Percentiles rank a stretch among this genome's conserved stretches.
These are phyloP conservation scores for Salix purpurea DNA, from an alignment of 345 rosid genomes.

Conservation along the genomic window DNA sequence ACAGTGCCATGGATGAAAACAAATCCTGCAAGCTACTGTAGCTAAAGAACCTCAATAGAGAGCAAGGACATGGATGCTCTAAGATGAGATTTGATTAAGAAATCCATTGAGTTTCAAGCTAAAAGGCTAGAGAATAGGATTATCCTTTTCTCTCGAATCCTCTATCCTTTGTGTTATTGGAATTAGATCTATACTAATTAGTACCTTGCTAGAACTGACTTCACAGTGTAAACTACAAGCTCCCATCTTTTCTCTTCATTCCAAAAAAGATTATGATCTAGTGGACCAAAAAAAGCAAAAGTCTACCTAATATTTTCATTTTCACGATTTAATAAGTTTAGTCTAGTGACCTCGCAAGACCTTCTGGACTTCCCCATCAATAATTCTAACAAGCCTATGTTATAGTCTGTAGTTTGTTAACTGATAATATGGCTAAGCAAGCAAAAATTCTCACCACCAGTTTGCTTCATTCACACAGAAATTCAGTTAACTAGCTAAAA, in stretches of 20 bases:
- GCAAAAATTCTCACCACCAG: background rate
- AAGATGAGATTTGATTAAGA: too few species aligned
- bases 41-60: too few species aligned
- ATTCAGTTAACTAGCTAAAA: background rate
- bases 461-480: background rate
- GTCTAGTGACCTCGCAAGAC: background rate
- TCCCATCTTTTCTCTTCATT: background rate
- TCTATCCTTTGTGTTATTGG: too few species aligned
- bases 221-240: background rate
- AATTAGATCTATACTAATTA: background rate
- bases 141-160: too few species aligned
- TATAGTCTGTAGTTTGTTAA: too few species aligned
- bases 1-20: background rate
- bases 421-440: background rate
- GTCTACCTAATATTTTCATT: background rate
- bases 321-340: background rate
- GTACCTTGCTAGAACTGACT: background rate
- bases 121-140: background rate
- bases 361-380: background rate
- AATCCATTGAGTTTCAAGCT: background rate
- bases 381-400: background rate
- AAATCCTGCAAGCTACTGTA: too few species aligned
- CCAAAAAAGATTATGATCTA: background rate
- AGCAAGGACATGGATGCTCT: too few species aligned
- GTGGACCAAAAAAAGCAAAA: background rate